Base-by-base conservation (phyloP, 2,329 filamentous ascomycete genomes). In the Sporothrix schenckii region DNA sequence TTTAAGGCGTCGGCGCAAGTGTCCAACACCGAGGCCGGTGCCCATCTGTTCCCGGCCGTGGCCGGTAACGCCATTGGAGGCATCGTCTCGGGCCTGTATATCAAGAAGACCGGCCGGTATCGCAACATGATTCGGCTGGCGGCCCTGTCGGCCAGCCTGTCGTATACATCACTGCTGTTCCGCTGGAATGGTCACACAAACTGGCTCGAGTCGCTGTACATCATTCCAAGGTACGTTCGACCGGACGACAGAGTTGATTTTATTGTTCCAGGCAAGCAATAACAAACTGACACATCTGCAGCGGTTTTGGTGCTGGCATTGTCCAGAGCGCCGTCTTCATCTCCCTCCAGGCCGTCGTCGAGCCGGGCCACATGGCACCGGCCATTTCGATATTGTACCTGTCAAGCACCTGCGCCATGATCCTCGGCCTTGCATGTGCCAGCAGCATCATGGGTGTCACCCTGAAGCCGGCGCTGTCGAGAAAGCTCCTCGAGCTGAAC, bases 31-130 rank as follows among this genome's bases (percentile, higher is more conserved):
- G 79, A 81, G 1, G 88, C 89, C 0, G 85, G 85, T 0, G 78
- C 85, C 0, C 88, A 91, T 74, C 80, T 93, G 0, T 83, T 92
- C 53, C 90, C 90, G 0, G 87, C 90, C 0, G 89, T 92, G 0
- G 78, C 86, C 0, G 90, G 90, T 0, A 92, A 92, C 74, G 86
- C 89, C 0, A 71, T 87, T 0, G 90, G 89, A 0, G 88, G 88
- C 0, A 79, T 92, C 1, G 54, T 89, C 0, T 83, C 88, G 0
- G 90, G 90, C 0, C 75, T 81, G 0, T 81, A 84, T 65, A 90
- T 91, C 74, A 83, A 83, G 53, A 81, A 79, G 79, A 90, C 87
- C 0, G 88, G 89, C 0, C 81, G 82, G 0, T 91, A 90, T 76
- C 90, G 88, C 71, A 73, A 77, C 0, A 80, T 88, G 0, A 80